Conservation (phyloP, 225 moss, liverwort and hornwort species). For the Rhytidiadelphus loreus region DNA sequence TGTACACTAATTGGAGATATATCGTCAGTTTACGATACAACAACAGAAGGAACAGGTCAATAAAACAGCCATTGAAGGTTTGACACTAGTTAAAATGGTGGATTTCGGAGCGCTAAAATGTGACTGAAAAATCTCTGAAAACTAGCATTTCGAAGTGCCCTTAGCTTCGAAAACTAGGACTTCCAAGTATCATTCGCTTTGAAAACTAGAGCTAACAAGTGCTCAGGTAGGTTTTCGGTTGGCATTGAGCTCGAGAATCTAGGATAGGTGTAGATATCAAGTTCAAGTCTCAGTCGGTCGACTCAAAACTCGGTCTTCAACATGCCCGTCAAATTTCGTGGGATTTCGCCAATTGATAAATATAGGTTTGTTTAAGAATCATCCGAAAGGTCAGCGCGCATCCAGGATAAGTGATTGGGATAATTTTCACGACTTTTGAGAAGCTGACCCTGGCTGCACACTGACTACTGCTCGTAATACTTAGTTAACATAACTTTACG, state of each 20-base stretch:
- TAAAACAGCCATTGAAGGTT: not conserved
- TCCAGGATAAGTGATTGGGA: too few relatives aligned
- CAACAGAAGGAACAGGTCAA: not conserved
- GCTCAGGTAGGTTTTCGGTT: not conserved
- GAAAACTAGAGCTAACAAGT: not conserved
- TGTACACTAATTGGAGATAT: too few relatives aligned
- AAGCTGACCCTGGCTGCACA: not conserved
- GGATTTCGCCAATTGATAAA: not conserved
- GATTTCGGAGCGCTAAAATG: not conserved
- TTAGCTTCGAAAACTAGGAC: not conserved
- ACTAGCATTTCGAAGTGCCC: not conserved
- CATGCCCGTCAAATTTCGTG: too few relatives aligned
- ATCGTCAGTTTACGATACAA: not conserved
- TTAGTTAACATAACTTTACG: not conserved
- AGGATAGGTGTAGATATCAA: too few relatives aligned
- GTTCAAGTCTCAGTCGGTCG: not conserved
- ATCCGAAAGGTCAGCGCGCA: not conserved
- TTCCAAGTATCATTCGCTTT: too few relatives aligned
- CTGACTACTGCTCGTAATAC: not conserved
- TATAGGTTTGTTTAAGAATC: too few relatives aligned
- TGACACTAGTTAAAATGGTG: too few relatives aligned
- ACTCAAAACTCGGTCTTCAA: not conserved
- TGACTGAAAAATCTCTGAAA: not conserved
- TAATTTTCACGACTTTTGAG: too few relatives aligned
- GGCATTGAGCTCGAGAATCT: not conserved